phyloP scores from a whole-genome alignment of 768 basidiomycete species.

The Collybia sordida region DNA sequence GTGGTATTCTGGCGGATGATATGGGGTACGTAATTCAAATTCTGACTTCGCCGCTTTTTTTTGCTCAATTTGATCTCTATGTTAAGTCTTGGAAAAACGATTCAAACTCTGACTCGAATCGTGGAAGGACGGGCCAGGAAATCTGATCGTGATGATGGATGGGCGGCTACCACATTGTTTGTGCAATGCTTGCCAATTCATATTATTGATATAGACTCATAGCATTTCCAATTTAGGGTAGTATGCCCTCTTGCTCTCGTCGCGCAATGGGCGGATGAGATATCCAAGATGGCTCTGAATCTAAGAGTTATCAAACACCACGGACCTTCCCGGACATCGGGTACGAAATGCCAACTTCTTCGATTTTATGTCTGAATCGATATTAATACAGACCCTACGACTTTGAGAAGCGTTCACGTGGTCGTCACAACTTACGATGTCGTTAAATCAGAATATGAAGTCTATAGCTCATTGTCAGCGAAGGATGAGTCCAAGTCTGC shows the following conservation, averaged over 20 bases:
- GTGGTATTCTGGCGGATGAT: conserved; percentile 91
- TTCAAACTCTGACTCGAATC: conserved; percentile 87
- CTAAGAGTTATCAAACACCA: conserved; percentile 83
- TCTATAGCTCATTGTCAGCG: conserved; percentile 39
- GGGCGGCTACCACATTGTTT: conserved; percentile 69
- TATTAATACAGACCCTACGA: conserved; percentile 46
- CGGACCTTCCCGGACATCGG: conserved; percentile 68
- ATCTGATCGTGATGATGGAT: conserved; percentile 71
- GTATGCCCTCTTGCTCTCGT: conserved; percentile 87
- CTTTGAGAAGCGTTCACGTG: conserved; percentile 58
- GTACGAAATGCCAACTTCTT: conserved; percentile 34
- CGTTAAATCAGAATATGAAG: conserved; percentile 74
- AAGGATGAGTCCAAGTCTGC: conserved; percentile 55
- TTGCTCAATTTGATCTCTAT: conserved; percentile 5
- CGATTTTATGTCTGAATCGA: neutral
- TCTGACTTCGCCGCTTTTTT: neutral
- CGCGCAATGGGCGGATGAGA: conserved; percentile 89
- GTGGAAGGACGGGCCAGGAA: conserved; percentile 76
- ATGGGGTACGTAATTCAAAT: conserved; percentile 61
- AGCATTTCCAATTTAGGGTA: conserved; percentile 49
- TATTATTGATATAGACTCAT: neutral
- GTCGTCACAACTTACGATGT: conserved; percentile 89
- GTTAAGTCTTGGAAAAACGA: conserved; percentile 79
- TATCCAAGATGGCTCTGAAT: conserved; percentile 64
- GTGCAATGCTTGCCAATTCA: conserved; percentile 21